A percentile compares a stretch with the other conserved stretches of the same genome.
phyloP scores from a whole-genome alignment of 1,139 yeast genomes.

The Yamadazyma kanchanaburiensis region DNA sequence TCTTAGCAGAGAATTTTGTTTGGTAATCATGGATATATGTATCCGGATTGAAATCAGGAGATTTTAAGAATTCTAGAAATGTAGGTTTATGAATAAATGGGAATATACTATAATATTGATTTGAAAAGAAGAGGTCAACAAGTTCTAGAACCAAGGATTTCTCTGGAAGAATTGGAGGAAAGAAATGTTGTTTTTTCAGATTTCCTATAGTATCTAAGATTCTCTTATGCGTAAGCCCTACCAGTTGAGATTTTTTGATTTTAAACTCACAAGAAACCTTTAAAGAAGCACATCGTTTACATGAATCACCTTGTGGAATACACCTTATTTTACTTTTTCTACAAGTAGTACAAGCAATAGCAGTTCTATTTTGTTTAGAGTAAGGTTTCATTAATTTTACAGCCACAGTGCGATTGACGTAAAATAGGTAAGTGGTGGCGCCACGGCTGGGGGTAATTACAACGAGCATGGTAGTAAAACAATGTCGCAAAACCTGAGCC shows the following conservation, averaged over 20 bases:
- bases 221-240: slow-evolving; percentile 6
- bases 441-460: no score
- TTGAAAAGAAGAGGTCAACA: slow-evolving; percentile 27
- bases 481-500: no score
- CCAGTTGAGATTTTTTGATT: slow-evolving; percentile 18
- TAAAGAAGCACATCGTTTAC: slow-evolving; percentile 20
- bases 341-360: slow-evolving; percentile 23
- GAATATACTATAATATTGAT: slow-evolving; percentile 33
- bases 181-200: background rate
- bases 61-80: slow-evolving; percentile 21
- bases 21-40: slow-evolving; percentile 23
- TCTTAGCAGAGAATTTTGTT: slow-evolving; percentile 11
- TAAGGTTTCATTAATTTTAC: slow-evolving; percentile 5
- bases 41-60: slow-evolving; percentile 23
- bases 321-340: slow-evolving; percentile 22
- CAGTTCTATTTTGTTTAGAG: slow-evolving; percentile 14
- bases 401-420: no score
- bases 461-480: no score
- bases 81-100: slow-evolving; percentile 32
- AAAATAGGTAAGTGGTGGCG: no score
- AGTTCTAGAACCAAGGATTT: slow-evolving; percentile 22
- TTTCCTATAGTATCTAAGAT: slow-evolving; percentile 1
- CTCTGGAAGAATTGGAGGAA: slow-evolving; percentile 20
- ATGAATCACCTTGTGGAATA: slow-evolving; percentile 14
- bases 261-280: slow-evolving; percentile 21